These are phyloP conservation scores for Escovopsis weberi DNA, from an alignment of 2,329 filamentous ascomycete genomes.

Conservation along the genomic window DNA sequence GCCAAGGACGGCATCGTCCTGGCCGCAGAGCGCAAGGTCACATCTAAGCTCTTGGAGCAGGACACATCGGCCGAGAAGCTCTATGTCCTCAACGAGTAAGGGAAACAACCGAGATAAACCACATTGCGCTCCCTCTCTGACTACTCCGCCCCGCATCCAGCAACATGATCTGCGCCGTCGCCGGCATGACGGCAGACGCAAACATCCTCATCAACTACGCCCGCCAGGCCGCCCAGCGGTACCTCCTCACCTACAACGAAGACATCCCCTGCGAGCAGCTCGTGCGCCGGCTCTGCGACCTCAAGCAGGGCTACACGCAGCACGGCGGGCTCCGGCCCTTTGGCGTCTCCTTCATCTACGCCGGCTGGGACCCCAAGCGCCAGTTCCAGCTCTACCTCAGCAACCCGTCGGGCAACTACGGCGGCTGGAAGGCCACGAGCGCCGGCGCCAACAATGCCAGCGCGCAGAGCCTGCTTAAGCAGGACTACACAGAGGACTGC, in stretches of 20 bases:
- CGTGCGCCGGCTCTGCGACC: constrained; percentile 86
- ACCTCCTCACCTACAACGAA: constrained; percentile 98
- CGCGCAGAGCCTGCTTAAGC: constrained; percentile 91
- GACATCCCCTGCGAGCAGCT: constrained; percentile 99
- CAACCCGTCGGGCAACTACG: constrained; percentile 97
- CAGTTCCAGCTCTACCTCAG: constrained; percentile 99
- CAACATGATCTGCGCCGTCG: constrained; percentile 99
- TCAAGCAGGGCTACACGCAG: constrained; percentile 98
- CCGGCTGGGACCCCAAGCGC: constrained; percentile 87
- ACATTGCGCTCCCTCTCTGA: not conserved
- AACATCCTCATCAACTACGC: constrained; percentile 99
- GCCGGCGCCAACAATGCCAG: constrained; percentile 97
- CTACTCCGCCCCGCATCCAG: constrained; percentile 28
- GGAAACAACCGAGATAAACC: too few species aligned
- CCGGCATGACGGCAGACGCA: constrained; percentile 97
- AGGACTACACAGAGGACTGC: constrained; percentile 99
- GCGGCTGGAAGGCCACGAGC: constrained; percentile 97
- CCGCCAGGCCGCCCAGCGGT: constrained; percentile 88
- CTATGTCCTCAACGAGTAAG: constrained; percentile 96
- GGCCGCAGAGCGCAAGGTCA: constrained; percentile 96
- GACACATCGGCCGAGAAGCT: constrained; percentile 99
- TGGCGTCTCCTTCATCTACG: constrained; percentile 98
- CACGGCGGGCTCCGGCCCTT: constrained; percentile 97
- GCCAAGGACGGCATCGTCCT: constrained; percentile 98
- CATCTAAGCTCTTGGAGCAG: constrained; percentile 96